Evolutionary conservation across 164 flowering plant species (phyloP), one percentile per base, ranked within the genome.

Genomic region (Magnolia changhungtana): DNA sequence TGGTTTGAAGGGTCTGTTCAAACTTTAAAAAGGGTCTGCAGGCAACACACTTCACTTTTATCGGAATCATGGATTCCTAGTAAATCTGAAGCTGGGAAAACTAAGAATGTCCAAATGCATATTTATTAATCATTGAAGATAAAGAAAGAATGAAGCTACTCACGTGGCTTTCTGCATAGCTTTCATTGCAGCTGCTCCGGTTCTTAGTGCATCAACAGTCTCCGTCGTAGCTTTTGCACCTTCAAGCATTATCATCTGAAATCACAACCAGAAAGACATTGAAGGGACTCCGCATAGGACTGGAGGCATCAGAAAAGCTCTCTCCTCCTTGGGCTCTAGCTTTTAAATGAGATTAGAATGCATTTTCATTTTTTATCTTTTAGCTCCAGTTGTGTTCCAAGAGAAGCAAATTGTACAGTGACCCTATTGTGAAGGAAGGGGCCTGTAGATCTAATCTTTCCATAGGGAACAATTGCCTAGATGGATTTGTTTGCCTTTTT

Each of bases 141-240:
- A 64, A 37, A 37, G 14, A 16, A 55, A 23, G 31, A 3, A 65
- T n/a, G 50, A 11, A 16, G 50, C n/a, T 14, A 84, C 85, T 75
- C 67, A 86, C 88, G 84, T 84, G 58, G 84, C 88, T 75, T 84
- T 86, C 69, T 86, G 88, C 85, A 86, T 84, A 50, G 86, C 85
- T 76, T 86, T 84, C 86, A 86, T 86, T 37, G 88, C 82, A 77
- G 86, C 31, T 49, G 88, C 86, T 65, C 88, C 88, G 20, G 85
- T 80, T 78, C 86, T 80, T 80, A 84, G 80, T 51, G 88, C 88
- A 81, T 86, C 86, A 31, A 86, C 85, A 50, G 88, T 86, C 69
- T 86, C 88, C 7, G 88, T 82, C 23, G 86, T 82, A 74, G 86
- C 86, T 75, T 82, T 84, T 74, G 88, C 86, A 74, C 86, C 86